Conservation (phyloP, 2,329 filamentous ascomycete species). For the Hypocrella siamensis region DNA sequence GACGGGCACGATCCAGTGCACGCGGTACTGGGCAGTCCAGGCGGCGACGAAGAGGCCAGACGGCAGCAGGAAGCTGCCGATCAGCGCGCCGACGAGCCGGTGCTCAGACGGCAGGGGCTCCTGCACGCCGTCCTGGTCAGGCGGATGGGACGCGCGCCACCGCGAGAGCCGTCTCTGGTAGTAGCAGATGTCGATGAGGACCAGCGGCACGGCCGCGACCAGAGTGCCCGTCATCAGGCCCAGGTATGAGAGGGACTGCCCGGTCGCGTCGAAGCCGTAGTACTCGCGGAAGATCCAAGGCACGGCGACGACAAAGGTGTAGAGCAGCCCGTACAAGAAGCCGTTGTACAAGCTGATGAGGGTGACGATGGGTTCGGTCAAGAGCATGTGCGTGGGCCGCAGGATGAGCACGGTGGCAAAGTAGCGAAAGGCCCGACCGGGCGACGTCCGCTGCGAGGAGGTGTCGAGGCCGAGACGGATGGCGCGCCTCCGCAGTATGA, state of each 20-base stretch:
- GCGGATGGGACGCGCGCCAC: constrained; percentile 20
- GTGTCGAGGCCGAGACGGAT: constrained; percentile 17
- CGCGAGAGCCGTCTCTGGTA: constrained; percentile 38
- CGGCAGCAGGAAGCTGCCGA: constrained; percentile 46
- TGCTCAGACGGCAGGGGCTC: constrained; percentile 47
- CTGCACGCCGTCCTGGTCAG: constrained; percentile 20
- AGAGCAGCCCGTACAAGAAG: constrained; percentile 41
- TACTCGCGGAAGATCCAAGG: constrained; percentile 49
- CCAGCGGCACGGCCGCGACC: constrained; percentile 19
- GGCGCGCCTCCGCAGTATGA: constrained; percentile 32
- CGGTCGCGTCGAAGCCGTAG: constrained; percentile 42
- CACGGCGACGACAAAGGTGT: constrained; percentile 45
- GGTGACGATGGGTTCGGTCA: constrained; percentile 55
- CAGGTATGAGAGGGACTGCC: constrained; percentile 50
- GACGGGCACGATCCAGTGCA: constrained; percentile 11
- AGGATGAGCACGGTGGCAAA: constrained; percentile 30
- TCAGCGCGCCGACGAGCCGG: constrained; percentile 43
- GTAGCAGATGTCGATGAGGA: constrained; percentile 34
- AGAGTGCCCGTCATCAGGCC: constrained; percentile 55
- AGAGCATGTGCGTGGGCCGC: constrained; percentile 53
- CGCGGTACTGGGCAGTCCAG: constrained; percentile 32
- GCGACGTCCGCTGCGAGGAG: constrained; percentile 10
- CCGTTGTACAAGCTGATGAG: constrained; percentile 52
- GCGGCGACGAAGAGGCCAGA: constrained; percentile 53
- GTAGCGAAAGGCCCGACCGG: constrained; percentile 10